A percentile compares a stretch with the other conserved stretches of the same genome.
Conservation (phyloP, 306 rosid species). For the Cucumis melo region DNA sequence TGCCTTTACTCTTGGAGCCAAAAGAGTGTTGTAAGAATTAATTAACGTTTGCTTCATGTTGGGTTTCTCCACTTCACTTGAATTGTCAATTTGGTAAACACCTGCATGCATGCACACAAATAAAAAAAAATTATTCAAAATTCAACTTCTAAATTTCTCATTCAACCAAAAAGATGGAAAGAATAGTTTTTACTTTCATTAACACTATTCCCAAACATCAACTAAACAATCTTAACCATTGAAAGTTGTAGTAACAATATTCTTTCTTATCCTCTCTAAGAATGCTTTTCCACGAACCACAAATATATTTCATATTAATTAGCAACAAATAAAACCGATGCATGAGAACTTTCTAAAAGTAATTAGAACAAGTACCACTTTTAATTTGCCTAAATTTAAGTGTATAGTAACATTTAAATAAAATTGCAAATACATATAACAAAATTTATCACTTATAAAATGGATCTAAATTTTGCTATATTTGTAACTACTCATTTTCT, state of each 20-base stretch:
- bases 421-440: too few relatives aligned
- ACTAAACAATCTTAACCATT: background rate
- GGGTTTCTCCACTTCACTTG: conserved; percentile 46
- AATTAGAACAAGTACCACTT: too few relatives aligned
- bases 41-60: conserved; percentile 50
- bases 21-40: conserved; percentile 51
- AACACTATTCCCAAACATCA: background rate
- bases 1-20: conserved; percentile 61
- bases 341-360: background rate
- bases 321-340: background rate
- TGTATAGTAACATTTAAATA: too few relatives aligned
- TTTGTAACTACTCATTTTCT: background rate
- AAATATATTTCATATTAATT: background rate
- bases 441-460: too few relatives aligned
- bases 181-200: background rate
- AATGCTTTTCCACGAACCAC: background rate
- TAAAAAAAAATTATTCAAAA: background rate
- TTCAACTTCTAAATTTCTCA: background rate
- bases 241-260: background rate
- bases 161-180: background rate
- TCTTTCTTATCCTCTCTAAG: background rate
- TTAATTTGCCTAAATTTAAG: too few relatives aligned
- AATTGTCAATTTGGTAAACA: conserved; percentile 41
- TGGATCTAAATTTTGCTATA: too few relatives aligned
- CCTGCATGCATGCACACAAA: conserved; percentile 31